Base-by-base conservation (phyloP, 805 yeast species). In the Suhomyces vadensis region DNA sequence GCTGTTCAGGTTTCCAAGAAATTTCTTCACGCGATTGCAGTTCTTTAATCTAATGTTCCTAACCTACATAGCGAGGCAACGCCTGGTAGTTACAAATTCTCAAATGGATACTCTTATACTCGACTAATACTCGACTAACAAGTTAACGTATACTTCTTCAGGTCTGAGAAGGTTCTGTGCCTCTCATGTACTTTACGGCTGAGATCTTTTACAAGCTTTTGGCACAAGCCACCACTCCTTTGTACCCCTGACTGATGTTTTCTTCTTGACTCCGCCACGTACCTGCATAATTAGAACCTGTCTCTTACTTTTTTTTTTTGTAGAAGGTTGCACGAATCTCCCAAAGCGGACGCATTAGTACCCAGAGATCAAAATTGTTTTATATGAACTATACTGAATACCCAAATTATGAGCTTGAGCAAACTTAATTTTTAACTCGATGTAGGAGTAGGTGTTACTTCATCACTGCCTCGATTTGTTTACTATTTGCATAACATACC, bases 331-430 rank as follows among this genome's bases (percentile, higher is more conserved):
- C 39, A 37, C 39, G 16, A 23, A 25, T 37, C 25, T 11, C 31
- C 31, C 29, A 23, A 37, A 23, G 22, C 22, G 31, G 31, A 17
- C 20, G 39, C 22, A 16, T 11, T n/a, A n/a, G 16, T 19, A 11
- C 10, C 41, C 41, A 38, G 35, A 19, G 41, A 38, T 38, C 41
- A 38, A 38, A 38, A 38, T 27, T 38, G 5, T 4, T 11, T n/a
- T 14, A 23, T 9, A 25, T 13, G 13, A n/a, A 27, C 21, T 38
- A 16, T 27, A 7, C n/a, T 25, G 23, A 14, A 33, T 5, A 14
- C 37, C 20, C 24, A 2, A 37, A 38, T 27, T 38, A 27, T 38
- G 41, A 27, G 41, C 41, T 37, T 22, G 29, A 16, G 29, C 17
- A 37, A 24, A 22, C 39, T n/a, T 13, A 24, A 20, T 16, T 23